Base-by-base conservation (phyloP, 805 yeast species). In the Saccharomycopsis amapae region DNA sequence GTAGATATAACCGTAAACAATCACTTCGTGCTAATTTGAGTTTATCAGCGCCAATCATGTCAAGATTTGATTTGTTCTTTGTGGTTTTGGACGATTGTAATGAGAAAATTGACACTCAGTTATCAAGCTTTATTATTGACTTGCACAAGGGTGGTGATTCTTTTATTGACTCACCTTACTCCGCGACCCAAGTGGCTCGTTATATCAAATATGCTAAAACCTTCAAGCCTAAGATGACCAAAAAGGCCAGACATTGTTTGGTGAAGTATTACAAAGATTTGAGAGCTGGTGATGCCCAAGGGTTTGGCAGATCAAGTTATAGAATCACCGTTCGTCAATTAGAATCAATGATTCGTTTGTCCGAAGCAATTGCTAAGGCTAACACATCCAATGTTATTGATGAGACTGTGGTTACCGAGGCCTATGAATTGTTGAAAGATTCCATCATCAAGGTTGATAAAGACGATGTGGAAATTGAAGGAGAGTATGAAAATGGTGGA, bases 21-120 rank as follows among this genome's bases (percentile, higher is more conserved):
- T 85, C 95, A 1, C 71, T 93, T 49, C 72, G 95, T 52, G 79
- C 94, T 40, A 93, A 93, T 60, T 72, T 93, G 59, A 81, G 83
- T 58, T 87, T 93, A 96, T 85, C 96, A 13, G 97, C 97, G 1
- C 98, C 98, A 1, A 93, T 93, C 61, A 93, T 93, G 96, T 90
- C 97, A 25, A 79, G 98, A 66, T 93, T 93, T 62, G 98, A 93
- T 65, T 67, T 93, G 53, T 93, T 93, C 62, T 93, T 93, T 59
- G 97, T 93, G 23, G 82, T 93, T 44, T 69, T 93, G 53, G 98
- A 90, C 64, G 97, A 93, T 58, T 85, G 96, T 62, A 90, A 90
- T 59, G 96, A 86, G 58, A 75, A 80, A 55, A 75, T 88, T 36
- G 98, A 93, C 62, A 82, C 95, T 1, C 85, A 85, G 55, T 69